Evolutionary conservation across 805 yeast genomes (phyloP).

Genomic region (Saturnispora sekii): DNA sequence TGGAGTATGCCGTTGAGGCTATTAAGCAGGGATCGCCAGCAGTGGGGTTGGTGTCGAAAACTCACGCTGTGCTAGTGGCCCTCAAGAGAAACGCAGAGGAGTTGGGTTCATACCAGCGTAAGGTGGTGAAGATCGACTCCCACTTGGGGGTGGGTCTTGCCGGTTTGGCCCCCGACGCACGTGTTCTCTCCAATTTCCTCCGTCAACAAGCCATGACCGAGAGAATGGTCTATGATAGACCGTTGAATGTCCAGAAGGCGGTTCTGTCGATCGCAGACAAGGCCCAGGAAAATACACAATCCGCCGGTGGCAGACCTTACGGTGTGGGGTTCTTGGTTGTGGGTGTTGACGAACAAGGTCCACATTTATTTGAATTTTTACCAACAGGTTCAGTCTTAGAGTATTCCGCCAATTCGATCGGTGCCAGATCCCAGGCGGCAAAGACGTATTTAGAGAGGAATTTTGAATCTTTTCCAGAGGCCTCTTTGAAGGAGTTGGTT

Average conservation of each 20-base stretch:
- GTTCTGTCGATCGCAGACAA: constrained; percentile 85
- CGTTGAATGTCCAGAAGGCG: constrained; percentile 73
- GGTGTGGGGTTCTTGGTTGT: constrained; percentile 91
- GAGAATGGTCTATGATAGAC: constrained; percentile 75
- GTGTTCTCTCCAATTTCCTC: constrained; percentile 81
- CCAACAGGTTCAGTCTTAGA: constrained; percentile 93
- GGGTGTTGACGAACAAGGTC: constrained; percentile 90
- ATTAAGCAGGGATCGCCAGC: constrained; percentile 98
- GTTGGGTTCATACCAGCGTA: constrained; percentile 92
- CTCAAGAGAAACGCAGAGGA: constrained; percentile 96
- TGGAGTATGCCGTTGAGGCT: constrained; percentile 86
- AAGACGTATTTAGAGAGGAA: constrained; percentile 90
- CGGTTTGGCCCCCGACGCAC: constrained; percentile 96
- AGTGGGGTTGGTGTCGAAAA: constrained; percentile 81
- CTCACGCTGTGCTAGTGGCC: constrained; percentile 86
- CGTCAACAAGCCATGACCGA: constrained; percentile 89
- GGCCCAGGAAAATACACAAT: constrained; percentile 94
- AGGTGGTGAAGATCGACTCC: constrained; percentile 81
- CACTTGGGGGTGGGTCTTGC: constrained; percentile 95
- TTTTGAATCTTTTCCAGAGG: constrained; percentile 53
- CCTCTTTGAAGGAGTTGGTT: constrained; percentile 62
- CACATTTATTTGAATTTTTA: constrained; percentile 89
- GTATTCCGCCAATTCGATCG: constrained; percentile 89
- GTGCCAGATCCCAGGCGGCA: constrained; percentile 98
- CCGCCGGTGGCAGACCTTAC: constrained; percentile 93